Conservation (phyloP, 768 basidiomycete genomes). For the Macrolepiota fuliginosa region DNA sequence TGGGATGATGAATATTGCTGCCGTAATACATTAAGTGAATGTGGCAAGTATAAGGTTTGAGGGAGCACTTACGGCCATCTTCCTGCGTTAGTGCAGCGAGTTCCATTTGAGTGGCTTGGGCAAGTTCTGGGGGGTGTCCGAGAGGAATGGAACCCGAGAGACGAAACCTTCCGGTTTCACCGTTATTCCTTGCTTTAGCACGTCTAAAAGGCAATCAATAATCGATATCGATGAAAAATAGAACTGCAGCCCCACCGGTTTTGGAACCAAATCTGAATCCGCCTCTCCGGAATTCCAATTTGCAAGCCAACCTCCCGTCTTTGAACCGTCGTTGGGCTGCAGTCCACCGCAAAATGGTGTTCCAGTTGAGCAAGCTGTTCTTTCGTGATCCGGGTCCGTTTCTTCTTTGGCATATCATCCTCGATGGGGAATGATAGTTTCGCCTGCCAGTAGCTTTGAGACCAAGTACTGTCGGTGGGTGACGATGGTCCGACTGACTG, state of each 20-base stretch:
- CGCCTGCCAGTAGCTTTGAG: neutral
- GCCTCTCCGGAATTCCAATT: slow-evolving; percentile 82
- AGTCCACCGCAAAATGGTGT: slow-evolving; percentile 62
- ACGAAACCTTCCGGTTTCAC: slow-evolving; percentile 35
- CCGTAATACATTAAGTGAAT: slow-evolving; percentile 7
- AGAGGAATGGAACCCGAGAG: slow-evolving; percentile 33
- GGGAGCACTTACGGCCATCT: slow-evolving; percentile 58
- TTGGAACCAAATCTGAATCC: slow-evolving; percentile 91
- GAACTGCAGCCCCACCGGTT: slow-evolving; percentile 52
- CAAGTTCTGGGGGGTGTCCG: slow-evolving; percentile 49
- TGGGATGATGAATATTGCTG: slow-evolving; percentile 75
- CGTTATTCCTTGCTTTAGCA: slow-evolving; percentile 76
- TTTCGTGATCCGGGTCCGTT: slow-evolving; percentile 75
- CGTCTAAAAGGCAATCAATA: slow-evolving; percentile 43
- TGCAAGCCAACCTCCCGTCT: slow-evolving; percentile 72
- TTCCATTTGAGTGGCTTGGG: slow-evolving; percentile 54
- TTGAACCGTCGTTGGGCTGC: slow-evolving; percentile 68
- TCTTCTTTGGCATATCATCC: slow-evolving; percentile 22
- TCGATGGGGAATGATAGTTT: neutral
- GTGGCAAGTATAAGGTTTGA: neutral
- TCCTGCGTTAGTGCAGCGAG: slow-evolving; percentile 70
- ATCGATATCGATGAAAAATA: slow-evolving; percentile 7
- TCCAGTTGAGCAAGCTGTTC: slow-evolving; percentile 80
- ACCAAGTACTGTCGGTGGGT: neutral
- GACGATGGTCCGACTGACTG: neutral